phyloP scores from a whole-genome alignment of 2,329 filamentous ascomycete genomes.

The Xylariales sp. region DNA sequence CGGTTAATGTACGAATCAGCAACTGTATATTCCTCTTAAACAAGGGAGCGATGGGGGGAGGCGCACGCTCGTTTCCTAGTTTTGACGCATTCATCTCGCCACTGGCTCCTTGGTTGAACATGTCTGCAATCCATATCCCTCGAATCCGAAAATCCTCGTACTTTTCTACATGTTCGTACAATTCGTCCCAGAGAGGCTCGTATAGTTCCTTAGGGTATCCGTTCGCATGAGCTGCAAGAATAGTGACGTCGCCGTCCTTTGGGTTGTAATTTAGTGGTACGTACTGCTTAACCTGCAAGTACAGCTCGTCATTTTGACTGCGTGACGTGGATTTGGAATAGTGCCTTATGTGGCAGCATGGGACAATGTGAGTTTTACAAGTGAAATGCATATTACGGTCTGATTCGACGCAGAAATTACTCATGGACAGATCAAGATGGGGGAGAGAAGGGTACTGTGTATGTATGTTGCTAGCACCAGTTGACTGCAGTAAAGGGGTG shows the following conservation, averaged over 20 bases:
- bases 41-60: too few species aligned
- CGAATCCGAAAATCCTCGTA: background rate
- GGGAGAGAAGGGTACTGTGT: too few species aligned
- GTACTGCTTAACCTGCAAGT: background rate
- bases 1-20: background rate
- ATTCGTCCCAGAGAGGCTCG: background rate
- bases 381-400: too few species aligned
- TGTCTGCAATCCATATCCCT: background rate
- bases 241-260: background rate
- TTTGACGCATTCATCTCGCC: background rate
- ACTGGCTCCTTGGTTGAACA: background rate
- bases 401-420: too few species aligned
- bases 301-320: too few species aligned
- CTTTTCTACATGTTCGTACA: background rate
- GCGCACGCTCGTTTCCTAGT: background rate
- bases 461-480: too few species aligned
- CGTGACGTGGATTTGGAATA: too few species aligned
- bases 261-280: background rate
- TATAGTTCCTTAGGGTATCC: background rate
- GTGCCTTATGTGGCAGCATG: too few species aligned
- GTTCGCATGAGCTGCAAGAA: background rate
- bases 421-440: too few species aligned
- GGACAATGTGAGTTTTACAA: too few species aligned
- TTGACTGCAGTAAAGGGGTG: too few species aligned
- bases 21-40: too few species aligned